Conservation (phyloP, 345 rosid species). For the Eucalyptus erythrocorys region DNA sequence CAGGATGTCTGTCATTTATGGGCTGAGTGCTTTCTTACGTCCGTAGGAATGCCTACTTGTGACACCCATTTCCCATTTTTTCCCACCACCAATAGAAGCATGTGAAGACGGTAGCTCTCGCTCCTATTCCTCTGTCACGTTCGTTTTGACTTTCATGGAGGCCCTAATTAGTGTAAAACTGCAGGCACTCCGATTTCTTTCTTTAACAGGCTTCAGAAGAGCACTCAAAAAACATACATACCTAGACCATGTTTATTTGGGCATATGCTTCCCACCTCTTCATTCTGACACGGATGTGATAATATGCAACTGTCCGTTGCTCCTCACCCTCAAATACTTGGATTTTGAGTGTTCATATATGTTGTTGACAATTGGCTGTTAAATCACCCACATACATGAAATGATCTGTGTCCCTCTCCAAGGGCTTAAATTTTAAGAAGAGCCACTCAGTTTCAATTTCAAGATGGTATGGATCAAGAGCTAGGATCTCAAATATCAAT, state of each 20-base stretch:
- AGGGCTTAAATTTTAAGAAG: background rate
- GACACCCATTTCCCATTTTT: constrained; percentile 15
- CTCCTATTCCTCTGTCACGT: constrained; percentile 1
- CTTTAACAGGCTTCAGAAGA: background rate
- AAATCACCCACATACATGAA: background rate
- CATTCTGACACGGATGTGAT: background rate
- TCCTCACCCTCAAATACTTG: background rate
- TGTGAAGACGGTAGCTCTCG: background rate
- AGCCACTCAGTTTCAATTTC: background rate
- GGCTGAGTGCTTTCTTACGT: constrained; percentile 25
- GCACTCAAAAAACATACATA: background rate
- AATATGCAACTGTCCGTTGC: background rate
- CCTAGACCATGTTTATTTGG: background rate
- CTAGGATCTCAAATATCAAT: background rate
- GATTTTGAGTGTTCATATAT: background rate
- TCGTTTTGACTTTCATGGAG: background rate
- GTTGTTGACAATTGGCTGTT: background rate
- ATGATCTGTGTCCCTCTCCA: background rate
- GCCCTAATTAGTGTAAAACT: background rate
- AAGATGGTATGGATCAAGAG: background rate
- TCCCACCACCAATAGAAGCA: background rate
- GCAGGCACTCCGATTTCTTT: background rate
- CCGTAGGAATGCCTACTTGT: constrained; percentile 21
- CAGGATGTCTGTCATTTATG: background rate
- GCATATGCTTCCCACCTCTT: background rate